Base-by-base conservation (phyloP, 1,284 basidiomycete genomes). In the Irpex lacteus region DNA sequence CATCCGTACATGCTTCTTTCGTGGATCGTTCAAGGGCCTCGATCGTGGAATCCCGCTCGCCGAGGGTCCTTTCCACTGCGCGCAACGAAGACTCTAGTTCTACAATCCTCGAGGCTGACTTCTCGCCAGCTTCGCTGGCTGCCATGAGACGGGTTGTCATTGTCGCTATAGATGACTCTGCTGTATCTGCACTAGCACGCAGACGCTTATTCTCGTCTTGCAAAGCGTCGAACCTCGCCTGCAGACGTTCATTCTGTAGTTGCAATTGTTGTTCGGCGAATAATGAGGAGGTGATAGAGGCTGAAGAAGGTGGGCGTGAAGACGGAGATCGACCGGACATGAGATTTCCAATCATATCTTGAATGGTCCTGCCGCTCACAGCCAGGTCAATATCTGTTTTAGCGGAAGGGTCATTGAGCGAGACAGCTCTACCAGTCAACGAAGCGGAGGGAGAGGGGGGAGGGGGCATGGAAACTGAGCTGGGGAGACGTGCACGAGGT, bases 401-500 rank as follows among this genome's bases (percentile, higher is more conserved):
- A 68, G 37, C 9, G 18, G 75, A 74, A 21, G 68, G 68, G 32
- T 79, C 79, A 58, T 76, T 76, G 34, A 77, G 69, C 36, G 77
- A 75, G 61, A 80, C 64, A 49, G 76, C 70, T 63, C 74, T 67
- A 19, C 65, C 67, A 18, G 15, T 21, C 58, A 57, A 52, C 4
- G 75, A 71, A 34, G 70, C 65, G 56, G 78, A 74, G 15, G 89
- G 89, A 11, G 88, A 89, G 0, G 86, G 79, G 13, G 91, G 91
- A 2, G 91, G 91, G 2, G 90, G 91, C 89, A 92, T 92, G 2
- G 88, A 86, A 38, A 90, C 74, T n/a, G 83, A 79, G 69, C 89
- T 91, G n/a, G 90, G 88, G 65, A 91, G 72, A 55, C 90, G 81
- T 11, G 83, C 80, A 47, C 87, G 83, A 47, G 88, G 86, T 8